These are phyloP conservation scores for Pseudomonodictys pantanalensis DNA, from an alignment of 495 filamentous ascomycete species.

Conservation along the genomic window DNA sequence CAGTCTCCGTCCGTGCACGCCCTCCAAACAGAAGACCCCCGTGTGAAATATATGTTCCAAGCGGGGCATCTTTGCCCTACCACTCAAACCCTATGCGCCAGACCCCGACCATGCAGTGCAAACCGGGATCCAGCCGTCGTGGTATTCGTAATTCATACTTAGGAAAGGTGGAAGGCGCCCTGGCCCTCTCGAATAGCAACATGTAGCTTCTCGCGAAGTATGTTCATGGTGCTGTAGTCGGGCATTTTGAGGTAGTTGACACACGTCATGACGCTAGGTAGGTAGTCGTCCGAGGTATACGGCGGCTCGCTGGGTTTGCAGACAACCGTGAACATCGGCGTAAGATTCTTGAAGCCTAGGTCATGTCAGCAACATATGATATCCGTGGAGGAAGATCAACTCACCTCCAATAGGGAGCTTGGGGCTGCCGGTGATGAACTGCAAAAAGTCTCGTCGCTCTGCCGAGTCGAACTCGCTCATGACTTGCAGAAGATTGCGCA, in stretches of 20 bases:
- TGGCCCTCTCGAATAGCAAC: constrained; percentile 96
- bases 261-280: constrained; percentile 99
- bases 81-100: constrained; percentile 4
- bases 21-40: background rate
- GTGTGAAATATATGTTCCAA: no score
- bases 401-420: constrained; percentile 97
- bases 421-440: constrained; percentile 97
- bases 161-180: constrained; percentile 97
- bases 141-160: constrained; percentile 7
- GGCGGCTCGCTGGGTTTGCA: constrained; percentile 96
- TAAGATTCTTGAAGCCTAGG: constrained; percentile 91
- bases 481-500: constrained; percentile 86
- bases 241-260: constrained; percentile 99
- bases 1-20: background rate
- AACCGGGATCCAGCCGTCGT: constrained; percentile 12
- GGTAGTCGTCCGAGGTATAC: constrained; percentile 91
- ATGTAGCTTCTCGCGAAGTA: constrained; percentile 70
- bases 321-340: constrained; percentile 97
- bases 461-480: constrained; percentile 82
- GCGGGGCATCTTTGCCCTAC: no score
- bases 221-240: constrained; percentile 80
- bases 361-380: constrained; percentile 24
- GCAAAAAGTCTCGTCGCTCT: constrained; percentile 90
- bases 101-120: constrained; percentile 9
- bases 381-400: constrained; percentile 34